phyloP scores from a whole-genome alignment of 2,329 filamentous ascomycete species.

The Aspergillus sp. region DNA sequence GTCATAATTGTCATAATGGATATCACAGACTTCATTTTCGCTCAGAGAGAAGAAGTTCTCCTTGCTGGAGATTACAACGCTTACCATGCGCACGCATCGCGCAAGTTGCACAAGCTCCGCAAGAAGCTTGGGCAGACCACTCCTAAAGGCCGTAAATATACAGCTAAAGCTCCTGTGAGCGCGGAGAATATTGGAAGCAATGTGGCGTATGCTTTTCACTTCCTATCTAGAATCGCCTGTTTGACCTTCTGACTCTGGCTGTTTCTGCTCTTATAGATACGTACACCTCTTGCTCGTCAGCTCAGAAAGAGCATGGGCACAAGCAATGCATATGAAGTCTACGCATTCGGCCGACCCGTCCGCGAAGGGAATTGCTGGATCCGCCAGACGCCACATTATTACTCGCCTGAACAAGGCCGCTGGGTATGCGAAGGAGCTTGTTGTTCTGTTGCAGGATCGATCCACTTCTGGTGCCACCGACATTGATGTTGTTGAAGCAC shows the following conservation, averaged over 20 bases:
- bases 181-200: conserved; percentile 70
- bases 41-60: conserved; percentile 75
- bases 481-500: conserved; percentile 75
- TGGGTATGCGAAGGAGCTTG: conserved; percentile 63
- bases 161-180: conserved; percentile 64
- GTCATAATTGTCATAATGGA: conserved; percentile 59
- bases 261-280: conserved; percentile 50
- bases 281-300: conserved; percentile 75
- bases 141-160: conserved; percentile 81
- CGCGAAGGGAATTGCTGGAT: conserved; percentile 68
- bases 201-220: conserved; percentile 60
- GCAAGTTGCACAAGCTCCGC: conserved; percentile 75
- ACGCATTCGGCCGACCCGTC: conserved; percentile 70
- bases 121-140: conserved; percentile 82
- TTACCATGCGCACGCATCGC: conserved; percentile 74
- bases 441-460: conserved; percentile 60
- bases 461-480: conserved; percentile 60
- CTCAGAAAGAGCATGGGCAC: conserved; percentile 88
- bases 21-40: conserved; percentile 78
- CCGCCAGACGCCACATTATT: conserved; percentile 80
- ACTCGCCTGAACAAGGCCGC: conserved; percentile 80
- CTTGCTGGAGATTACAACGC: conserved; percentile 83
- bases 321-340: conserved; percentile 92
- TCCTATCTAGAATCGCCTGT: not conserved
- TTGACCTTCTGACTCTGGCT: conserved; percentile 5